Percentiles rank a stretch among this genome's conserved stretches.
These are phyloP conservation scores for Syzygium malaccense DNA, from an alignment of 441 rosid genomes.

Conservation along the genomic window DNA sequence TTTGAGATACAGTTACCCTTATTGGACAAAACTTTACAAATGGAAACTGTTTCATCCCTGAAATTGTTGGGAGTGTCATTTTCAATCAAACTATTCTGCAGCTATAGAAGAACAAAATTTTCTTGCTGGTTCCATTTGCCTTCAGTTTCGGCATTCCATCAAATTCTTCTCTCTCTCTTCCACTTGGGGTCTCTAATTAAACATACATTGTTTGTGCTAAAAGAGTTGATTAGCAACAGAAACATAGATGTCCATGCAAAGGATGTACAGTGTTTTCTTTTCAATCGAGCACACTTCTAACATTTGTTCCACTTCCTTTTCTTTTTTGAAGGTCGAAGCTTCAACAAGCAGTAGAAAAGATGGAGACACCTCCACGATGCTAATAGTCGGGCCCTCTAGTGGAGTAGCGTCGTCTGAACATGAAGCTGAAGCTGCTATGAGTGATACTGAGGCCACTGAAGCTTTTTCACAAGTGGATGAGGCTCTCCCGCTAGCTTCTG, in stretches of 20 bases:
- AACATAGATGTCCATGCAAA: neutral
- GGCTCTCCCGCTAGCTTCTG: neutral
- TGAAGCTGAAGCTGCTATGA: neutral
- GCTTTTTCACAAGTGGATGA: neutral
- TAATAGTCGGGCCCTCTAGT: conserved; percentile 6
- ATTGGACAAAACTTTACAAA: neutral
- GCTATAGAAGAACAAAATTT: neutral
- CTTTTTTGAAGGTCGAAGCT: neutral
- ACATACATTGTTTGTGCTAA: neutral
- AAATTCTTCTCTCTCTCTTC: neutral
- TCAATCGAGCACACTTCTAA: neutral
- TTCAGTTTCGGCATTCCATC: neutral
- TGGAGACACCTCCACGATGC: neutral
- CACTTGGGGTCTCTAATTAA: neutral
- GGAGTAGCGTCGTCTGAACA: neutral
- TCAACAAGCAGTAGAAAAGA: neutral
- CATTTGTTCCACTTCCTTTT: neutral
- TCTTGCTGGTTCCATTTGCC: neutral
- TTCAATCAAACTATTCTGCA: neutral
- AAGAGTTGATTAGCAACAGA: neutral
- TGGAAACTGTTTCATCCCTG: neutral
- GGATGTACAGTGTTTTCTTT: neutral
- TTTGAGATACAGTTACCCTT: neutral
- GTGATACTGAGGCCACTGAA: neutral
- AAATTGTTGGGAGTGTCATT: neutral